Base-by-base conservation (phyloP, 1,284 basidiomycete species). In the Cryptococcus sp. region DNA sequence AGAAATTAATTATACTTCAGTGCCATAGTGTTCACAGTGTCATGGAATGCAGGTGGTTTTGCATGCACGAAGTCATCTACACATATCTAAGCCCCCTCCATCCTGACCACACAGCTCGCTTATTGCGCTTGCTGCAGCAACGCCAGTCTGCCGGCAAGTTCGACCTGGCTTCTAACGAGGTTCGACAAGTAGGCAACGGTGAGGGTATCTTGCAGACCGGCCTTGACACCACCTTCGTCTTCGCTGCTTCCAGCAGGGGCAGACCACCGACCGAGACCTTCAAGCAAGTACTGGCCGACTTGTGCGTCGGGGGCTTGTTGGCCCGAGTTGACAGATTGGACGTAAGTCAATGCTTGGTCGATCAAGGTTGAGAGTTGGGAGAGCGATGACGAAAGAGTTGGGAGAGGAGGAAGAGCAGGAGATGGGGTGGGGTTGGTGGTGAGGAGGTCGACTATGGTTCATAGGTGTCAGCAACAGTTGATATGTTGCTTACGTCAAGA, bases 171-270 rank as follows among this genome's bases (percentile, higher is more conserved):
- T 67, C 93, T 86, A 55, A 98, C 89, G 65, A 99, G 85, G 78
- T 93, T 97, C 48, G 93, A 89, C 66, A 99, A 84, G 82, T 98
- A 99, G 47, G 91, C 91, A 56, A 98, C 87, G 88, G 94, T 95
- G 65, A 96, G 82, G 19, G 88, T 91, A 76, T 96, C 93, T 87
- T 96, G 82, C 46, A 75, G 51, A 55, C 77, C 78, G 55, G 73
- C 72, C 66, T 74, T 76, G 64, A 79, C 73, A 54, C 76, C 77
- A 41, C 70, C 73, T 56, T 71, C 71, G 44, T 72, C 74, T 23
- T 71, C 74, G n/a, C 67, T 66, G 20, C 59, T 49, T 15, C 46
- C 55, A 84, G 88, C 75, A 90, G 80, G 68, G 85, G 88, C 44
- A 83, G 82, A 69, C 78, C 79, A 78, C 59, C 78, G 60, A 56